Conservation (phyloP, 1,139 yeast species). For the Barnettozyma hawaiiensis region DNA sequence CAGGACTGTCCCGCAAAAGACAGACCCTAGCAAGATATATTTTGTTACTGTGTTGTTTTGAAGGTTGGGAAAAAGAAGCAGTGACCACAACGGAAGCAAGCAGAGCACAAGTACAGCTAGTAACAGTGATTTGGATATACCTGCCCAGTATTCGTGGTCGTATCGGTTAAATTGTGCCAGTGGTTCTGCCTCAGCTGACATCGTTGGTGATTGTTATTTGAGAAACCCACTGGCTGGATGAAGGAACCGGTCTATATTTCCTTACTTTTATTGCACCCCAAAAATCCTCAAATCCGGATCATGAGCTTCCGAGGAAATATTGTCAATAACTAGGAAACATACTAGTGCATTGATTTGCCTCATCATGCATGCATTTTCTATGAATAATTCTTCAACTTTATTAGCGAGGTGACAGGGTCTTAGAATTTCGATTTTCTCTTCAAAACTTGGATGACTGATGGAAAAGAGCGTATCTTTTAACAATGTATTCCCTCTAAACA, state of each 20-base stretch:
- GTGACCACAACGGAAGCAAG: not conserved
- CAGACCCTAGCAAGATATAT: conserved; percentile 3
- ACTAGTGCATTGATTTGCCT: not conserved
- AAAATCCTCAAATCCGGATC: not conserved
- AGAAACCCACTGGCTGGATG: conserved; percentile 1
- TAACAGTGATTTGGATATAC: conserved; percentile 3
- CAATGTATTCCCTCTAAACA: not conserved
- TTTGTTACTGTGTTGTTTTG: conserved; percentile 3
- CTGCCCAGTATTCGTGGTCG: conserved; percentile 2
- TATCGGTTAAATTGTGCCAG: conserved; percentile 2
- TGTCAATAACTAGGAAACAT: not conserved
- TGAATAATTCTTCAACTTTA: not conserved
- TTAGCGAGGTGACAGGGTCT: not conserved
- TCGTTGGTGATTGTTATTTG: conserved; percentile 1
- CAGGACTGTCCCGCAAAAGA: conserved; percentile 1
- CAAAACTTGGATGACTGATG: not conserved
- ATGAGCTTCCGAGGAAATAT: not conserved
- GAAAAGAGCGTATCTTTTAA: not conserved
- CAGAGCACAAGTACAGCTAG: conserved; percentile 2
- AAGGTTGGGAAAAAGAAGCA: conserved; percentile 3
- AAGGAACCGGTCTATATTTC: conserved; percentile 2
- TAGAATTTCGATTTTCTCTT: not conserved
- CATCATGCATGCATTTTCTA: not conserved
- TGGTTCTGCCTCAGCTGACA: conserved; percentile 4
- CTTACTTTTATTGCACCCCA: not conserved